Evolutionary conservation across 768 basidiomycete genomes (phyloP).

Genomic region (Grammothele lineata): DNA sequence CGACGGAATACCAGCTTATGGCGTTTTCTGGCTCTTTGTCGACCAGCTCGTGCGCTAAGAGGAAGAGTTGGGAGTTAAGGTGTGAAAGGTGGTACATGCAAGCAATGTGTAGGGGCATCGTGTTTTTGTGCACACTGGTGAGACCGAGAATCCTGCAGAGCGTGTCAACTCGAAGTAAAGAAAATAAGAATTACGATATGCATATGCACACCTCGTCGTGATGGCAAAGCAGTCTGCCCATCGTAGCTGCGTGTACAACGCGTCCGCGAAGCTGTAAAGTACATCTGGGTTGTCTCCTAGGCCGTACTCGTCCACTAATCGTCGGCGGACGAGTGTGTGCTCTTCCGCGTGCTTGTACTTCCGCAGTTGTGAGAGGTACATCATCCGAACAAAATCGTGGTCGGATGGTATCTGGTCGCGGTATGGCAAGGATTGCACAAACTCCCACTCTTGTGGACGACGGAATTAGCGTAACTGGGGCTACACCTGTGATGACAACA

Average conservation of each 20-base stretch:
- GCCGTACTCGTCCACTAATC: slow-evolving; percentile 79
- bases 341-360: slow-evolving; percentile 86
- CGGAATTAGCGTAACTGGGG: background rate
- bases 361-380: slow-evolving; percentile 87
- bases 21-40: slow-evolving; percentile 91
- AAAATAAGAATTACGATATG: background rate
- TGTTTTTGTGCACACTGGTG: slow-evolving; percentile 81
- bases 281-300: slow-evolving; percentile 92
- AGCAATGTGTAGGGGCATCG: slow-evolving; percentile 92
- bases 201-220: slow-evolving; percentile 65
- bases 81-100: slow-evolving; percentile 97
- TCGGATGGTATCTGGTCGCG: slow-evolving; percentile 81
- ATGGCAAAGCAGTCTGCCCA: slow-evolving; percentile 94
- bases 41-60: slow-evolving; percentile 94
- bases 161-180: background rate
- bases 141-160: slow-evolving; percentile 71
- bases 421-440: slow-evolving; percentile 82
- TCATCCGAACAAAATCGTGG: slow-evolving; percentile 86
- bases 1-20: slow-evolving; percentile 97
- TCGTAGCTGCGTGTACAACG: slow-evolving; percentile 34
- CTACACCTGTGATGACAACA: background rate
- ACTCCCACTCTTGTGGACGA: slow-evolving; percentile 80
- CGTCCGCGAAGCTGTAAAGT: slow-evolving; percentile 48
- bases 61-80: slow-evolving; percentile 89
- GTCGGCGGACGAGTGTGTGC: slow-evolving; percentile 72